Evolutionary conservation across 2,329 filamentous ascomycete species (phyloP), one percentile per base, ranked within the genome.

Genomic region (Epichloe sp.): DNA sequence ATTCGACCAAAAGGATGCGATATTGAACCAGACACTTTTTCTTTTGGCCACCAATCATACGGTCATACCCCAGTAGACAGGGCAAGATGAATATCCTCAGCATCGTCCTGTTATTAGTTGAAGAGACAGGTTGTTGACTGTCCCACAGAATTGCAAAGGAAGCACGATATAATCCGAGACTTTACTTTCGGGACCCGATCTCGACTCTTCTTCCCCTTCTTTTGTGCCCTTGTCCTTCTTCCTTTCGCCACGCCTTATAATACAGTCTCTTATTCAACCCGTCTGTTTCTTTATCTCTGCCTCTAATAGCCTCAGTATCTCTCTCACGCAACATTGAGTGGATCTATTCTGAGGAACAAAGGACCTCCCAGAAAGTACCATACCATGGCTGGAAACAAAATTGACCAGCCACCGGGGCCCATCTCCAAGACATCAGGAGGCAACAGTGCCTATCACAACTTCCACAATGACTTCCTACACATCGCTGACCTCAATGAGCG

Each of bases 401-500:
- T 47, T n/a, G 37, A 26, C 52, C 44, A 31, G 41, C 48, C 53
- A n/a, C 26, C 56, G 8, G 54, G 47, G 45, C 49, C 48, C 10
- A 58, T 58, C 52, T 53, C 58, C 38, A 76, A 74, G 63, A 86
- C 82, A 2, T 61, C 72, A 0, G 83, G 83, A 53, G 82, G 83
- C 58, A 86, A 86, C 61, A 74, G 75, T 54, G 83, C 83, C 54
- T 86, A 84, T 70, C 82, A 84, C 71, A 88, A 88, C 71, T 88
- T 83, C 68, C 77, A 88, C 71, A 86, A 86, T 63, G 82, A 86
- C 66, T 86, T 84, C 59, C 54, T 70, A 36, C 74, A 79, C 59
- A 60, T 84, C 58, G 71, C 78, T 54, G 85, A 91, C 64, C 79
- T 85, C 54, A 88, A 88, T 58, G 86, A 91, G 74, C 82, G 86